These are phyloP conservation scores for Boletellus sp. DNA, from an alignment of 768 basidiomycete genomes.

Conservation along the genomic window DNA sequence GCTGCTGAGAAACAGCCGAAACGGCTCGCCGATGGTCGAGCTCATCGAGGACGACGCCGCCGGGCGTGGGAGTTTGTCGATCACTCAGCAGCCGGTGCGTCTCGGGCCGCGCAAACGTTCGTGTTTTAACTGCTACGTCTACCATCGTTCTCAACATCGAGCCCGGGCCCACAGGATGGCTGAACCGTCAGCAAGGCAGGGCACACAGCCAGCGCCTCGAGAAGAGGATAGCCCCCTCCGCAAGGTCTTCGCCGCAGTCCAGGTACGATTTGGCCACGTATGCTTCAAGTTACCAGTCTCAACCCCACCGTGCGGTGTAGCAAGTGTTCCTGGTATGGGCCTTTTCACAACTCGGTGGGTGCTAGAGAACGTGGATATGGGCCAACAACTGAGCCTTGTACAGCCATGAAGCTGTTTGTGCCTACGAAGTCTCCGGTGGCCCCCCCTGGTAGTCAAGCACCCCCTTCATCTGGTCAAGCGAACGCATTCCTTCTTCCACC, in stretches of 20 bases:
- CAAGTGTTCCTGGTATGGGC: constrained; percentile 67
- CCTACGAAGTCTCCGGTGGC: constrained; percentile 33
- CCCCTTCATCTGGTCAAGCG: constrained; percentile 23
- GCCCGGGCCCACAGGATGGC: constrained; percentile 17
- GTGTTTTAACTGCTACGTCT: neutral
- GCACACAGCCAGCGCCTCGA: constrained; percentile 15
- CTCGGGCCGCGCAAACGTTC: neutral
- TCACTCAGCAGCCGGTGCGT: neutral
- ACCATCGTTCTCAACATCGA: constrained; percentile 4
- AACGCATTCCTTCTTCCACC: constrained; percentile 56
- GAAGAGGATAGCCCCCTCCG: constrained; percentile 36
- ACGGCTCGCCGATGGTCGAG: constrained; percentile 32
- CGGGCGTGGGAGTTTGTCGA: constrained; percentile 23
- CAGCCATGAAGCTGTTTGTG: constrained; percentile 45
- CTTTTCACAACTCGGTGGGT: constrained; percentile 62
- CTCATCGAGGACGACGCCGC: constrained; percentile 18
- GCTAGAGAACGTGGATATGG: neutral
- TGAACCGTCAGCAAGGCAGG: constrained; percentile 24
- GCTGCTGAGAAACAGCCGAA: constrained; percentile 27
- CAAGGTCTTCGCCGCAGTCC: constrained; percentile 37
- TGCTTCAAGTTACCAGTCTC: neutral
- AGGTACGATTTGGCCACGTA: constrained; percentile 34
- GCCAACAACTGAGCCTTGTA: neutral
- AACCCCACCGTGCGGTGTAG: constrained; percentile 33
- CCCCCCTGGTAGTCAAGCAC: constrained; percentile 20